Evolutionary conservation across 2,329 filamentous ascomycete genomes (phyloP).

Genomic region (Paraphaeosphaeria sporulosa): DNA sequence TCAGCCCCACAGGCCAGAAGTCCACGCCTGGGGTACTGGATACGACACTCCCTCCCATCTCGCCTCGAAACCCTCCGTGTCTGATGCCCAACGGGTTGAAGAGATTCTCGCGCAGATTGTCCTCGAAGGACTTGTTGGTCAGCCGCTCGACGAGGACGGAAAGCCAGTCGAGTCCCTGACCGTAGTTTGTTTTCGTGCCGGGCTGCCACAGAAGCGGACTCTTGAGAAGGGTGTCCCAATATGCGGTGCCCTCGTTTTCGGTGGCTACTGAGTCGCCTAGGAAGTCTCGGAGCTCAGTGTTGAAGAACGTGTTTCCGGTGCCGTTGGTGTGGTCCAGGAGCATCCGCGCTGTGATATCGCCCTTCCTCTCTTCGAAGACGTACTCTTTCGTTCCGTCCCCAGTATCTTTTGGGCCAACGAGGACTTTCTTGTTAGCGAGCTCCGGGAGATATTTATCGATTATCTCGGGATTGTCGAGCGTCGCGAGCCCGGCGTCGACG

Average conservation of each 20-base stretch:
- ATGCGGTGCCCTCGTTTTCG: conserved; percentile 25
- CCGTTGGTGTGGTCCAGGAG: conserved; percentile 62
- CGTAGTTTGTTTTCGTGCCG: conserved; percentile 60
- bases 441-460: conserved; percentile 29
- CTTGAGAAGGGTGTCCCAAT: conserved; percentile 21
- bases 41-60: conserved; percentile 36
- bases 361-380: conserved; percentile 23
- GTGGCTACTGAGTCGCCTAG: conserved; percentile 20
- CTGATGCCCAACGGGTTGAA: conserved; percentile 26
- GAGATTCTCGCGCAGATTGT: conserved; percentile 27
- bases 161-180: conserved; percentile 59
- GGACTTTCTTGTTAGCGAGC: conserved; percentile 27
- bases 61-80: conserved; percentile 24
- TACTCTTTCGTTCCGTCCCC: conserved; percentile 16
- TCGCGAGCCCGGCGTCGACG: conserved; percentile 25
- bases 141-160: conserved; percentile 55
- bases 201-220: conserved; percentile 47
- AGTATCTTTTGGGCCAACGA: conserved; percentile 20
- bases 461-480: conserved; percentile 26
- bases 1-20: conserved; percentile 63
- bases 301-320: conserved; percentile 51
- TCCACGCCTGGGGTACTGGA: conserved; percentile 44
- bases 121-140: conserved; percentile 47
- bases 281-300: conserved; percentile 48
- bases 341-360: conserved; percentile 32